Conservation (phyloP, 805 yeast genomes). For the Wickerhamomyces hampshirensis region DNA sequence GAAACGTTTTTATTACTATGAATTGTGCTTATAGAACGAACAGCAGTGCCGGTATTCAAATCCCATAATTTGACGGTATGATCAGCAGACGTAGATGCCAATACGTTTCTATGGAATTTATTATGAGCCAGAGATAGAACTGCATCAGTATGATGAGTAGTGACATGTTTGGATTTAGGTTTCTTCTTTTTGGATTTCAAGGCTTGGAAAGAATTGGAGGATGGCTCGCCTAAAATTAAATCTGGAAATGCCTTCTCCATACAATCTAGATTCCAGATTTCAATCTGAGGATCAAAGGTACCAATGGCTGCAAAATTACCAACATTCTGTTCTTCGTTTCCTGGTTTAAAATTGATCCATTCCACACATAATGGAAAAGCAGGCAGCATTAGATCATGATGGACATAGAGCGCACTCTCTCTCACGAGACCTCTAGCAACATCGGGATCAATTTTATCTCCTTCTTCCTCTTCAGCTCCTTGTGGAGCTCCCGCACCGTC, state of each 20-base stretch:
- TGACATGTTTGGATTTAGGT: slow-evolving; percentile 44
- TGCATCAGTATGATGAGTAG: slow-evolving; percentile 89
- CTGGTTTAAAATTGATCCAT: slow-evolving; percentile 79
- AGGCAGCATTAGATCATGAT: slow-evolving; percentile 95
- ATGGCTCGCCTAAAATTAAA: slow-evolving; percentile 79
- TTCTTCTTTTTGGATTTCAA: slow-evolving; percentile 37
- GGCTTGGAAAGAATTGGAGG: slow-evolving; percentile 21
- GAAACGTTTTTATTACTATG: slow-evolving; percentile 84
- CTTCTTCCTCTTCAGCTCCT: slow-evolving; percentile 60
- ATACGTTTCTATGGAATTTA: slow-evolving; percentile 70
- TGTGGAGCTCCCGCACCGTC: slow-evolving; percentile 85
- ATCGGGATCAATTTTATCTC: slow-evolving; percentile 63
- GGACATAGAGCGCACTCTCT: slow-evolving; percentile 79
- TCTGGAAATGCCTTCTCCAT: slow-evolving; percentile 95
- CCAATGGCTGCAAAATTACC: slow-evolving; percentile 97
- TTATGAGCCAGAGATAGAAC: slow-evolving; percentile 85
- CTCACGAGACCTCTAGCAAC: slow-evolving; percentile 68
- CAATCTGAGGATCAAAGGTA: slow-evolving; percentile 96
- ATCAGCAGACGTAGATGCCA: slow-evolving; percentile 95
- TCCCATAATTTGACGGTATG: slow-evolving; percentile 96
- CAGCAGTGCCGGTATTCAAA: slow-evolving; percentile 67
- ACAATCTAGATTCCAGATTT: slow-evolving; percentile 92
- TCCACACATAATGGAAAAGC: slow-evolving; percentile 96
- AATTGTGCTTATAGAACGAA: slow-evolving; percentile 63
- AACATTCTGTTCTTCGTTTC: slow-evolving; percentile 39